phyloP scores from a whole-genome alignment of 116 monocot genomes.

The Dioscorea cayenensis region DNA sequence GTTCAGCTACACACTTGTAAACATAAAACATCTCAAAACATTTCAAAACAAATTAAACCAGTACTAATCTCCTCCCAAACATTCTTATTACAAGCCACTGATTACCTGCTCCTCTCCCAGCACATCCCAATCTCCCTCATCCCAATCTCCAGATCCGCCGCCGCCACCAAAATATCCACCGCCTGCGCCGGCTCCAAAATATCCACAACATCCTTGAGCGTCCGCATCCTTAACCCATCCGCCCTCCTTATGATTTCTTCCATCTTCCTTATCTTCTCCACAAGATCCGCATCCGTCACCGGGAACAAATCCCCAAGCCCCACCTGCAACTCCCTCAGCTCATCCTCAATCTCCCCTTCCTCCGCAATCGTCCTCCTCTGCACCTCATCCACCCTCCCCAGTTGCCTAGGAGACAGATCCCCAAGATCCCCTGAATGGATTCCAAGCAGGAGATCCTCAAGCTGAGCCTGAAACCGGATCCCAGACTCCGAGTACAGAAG shows the following conservation, averaged over 20 bases:
- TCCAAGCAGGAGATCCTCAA: slow-evolving; percentile 30
- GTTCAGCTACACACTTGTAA: too few species aligned
- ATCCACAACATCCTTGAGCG: slow-evolving; percentile 15
- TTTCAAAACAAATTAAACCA: too few species aligned
- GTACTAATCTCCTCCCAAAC: too few species aligned
- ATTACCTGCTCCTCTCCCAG: neutral
- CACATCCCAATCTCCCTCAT: slow-evolving; percentile 24
- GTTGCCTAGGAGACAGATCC: slow-evolving; percentile 28
- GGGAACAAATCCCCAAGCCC: slow-evolving; percentile 2
- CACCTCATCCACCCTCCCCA: slow-evolving; percentile 24
- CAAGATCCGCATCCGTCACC: slow-evolving; percentile 16
- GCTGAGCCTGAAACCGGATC: slow-evolving; percentile 28
- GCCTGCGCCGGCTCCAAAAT: slow-evolving; percentile 34
- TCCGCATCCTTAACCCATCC: slow-evolving; percentile 38
- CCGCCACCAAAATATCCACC: slow-evolving; percentile 31
- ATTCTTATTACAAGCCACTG: too few species aligned
- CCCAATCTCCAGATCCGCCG: slow-evolving; percentile 34
- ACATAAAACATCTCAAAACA: too few species aligned
- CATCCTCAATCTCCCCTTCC: slow-evolving; percentile 28
- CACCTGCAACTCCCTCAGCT: slow-evolving; percentile 34
- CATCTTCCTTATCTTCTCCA: slow-evolving; percentile 6
- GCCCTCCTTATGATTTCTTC: slow-evolving; percentile 19
- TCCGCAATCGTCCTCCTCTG: slow-evolving; percentile 30
- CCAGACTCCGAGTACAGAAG: slow-evolving; percentile 47
- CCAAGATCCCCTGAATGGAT: slow-evolving; percentile 38